A percentile compares a stretch with the other conserved stretches of the same genome.
Evolutionary conservation across 2,329 filamentous ascomycete genomes (phyloP).

Genomic region (Sclerotinia minor): DNA sequence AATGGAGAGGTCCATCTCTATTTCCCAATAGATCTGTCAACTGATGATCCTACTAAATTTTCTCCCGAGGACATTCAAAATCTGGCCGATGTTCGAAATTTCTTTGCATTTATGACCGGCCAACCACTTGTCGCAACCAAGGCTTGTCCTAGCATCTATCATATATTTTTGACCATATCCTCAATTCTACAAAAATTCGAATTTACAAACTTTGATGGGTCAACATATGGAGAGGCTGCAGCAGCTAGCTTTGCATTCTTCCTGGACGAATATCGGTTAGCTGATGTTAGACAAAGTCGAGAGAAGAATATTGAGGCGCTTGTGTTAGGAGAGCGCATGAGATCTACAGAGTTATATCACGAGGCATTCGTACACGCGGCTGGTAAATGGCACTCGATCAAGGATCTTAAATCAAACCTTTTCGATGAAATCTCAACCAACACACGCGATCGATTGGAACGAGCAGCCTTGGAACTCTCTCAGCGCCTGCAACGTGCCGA

Average conservation of each 20-base stretch:
- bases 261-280: constrained; percentile 72
- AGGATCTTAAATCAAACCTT: constrained; percentile 65
- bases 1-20: constrained; percentile 52
- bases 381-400: constrained; percentile 77
- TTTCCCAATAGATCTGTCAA: constrained; percentile 45
- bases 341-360: constrained; percentile 77
- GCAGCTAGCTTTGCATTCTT: constrained; percentile 71
- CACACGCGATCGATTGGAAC: constrained; percentile 78
- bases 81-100: constrained; percentile 60
- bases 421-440: constrained; percentile 67
- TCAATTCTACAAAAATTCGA: constrained; percentile 56
- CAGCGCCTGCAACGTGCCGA: constrained; percentile 71
- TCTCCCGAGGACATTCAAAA: constrained; percentile 53
- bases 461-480: constrained; percentile 76
- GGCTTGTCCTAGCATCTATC: constrained; percentile 53
- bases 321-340: constrained; percentile 85
- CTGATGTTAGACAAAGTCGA: constrained; percentile 76
- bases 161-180: constrained; percentile 56
- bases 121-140: constrained; percentile 63
- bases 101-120: constrained; percentile 65
- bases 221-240: constrained; percentile 60
- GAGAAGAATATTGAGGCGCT: constrained; percentile 90
- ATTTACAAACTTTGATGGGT: constrained; percentile 57
- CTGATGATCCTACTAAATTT: constrained; percentile 37
- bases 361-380: constrained; percentile 90